Base-by-base conservation (phyloP, 768 basidiomycete genomes). In the Tylopilus cervinicoccineus region DNA sequence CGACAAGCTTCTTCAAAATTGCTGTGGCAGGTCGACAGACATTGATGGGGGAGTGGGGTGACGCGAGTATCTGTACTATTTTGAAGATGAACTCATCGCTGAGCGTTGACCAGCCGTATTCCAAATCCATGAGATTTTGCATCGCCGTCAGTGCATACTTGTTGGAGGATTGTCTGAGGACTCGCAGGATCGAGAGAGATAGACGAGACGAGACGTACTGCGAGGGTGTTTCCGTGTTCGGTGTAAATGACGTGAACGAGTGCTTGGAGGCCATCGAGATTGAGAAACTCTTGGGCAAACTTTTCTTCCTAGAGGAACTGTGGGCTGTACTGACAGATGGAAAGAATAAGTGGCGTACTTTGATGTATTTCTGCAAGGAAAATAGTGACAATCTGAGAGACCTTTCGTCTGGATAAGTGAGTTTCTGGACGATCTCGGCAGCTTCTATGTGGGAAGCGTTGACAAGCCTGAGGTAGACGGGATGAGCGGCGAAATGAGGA, bases 1-100 rank as follows among this genome's bases (percentile, higher is more conserved):
- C 90, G 13, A 93, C 91, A 19, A 95, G 79, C 54, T 86, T 86
- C 69, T 91, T 90, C 53, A 94, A 75, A 47, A 95, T 93, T 28
- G 88, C 83, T 36, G 89, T 93, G 1, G 92, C 93, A 28, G 93
- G 93, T 6, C 92, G 84, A 58, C 88, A 90, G 50, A 94, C 89
- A 52, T 96, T 96, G 72, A 94, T 84, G 16, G 84, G 77, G 11
- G 86, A 87, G 32, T 78, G 74, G 0, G 85, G 73, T 0, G 88
- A 87, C 0, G 88, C 81, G 22, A 91, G 74, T 55, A 88, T 85
- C 58, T 84, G 79, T 14, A 91, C 89, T 43, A 93, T 78, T 64
- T 79, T 78, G 57, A 81, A 75, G 45, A 93, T 88, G 67, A 95
- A 93, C 7, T 67, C 65, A 44, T 81, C 75, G 52, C 82, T 80